A percentile compares a stretch with the other conserved stretches of the same genome.
Conservation (phyloP, 164 flowering plant genomes). For the Vitis cinerea region DNA sequence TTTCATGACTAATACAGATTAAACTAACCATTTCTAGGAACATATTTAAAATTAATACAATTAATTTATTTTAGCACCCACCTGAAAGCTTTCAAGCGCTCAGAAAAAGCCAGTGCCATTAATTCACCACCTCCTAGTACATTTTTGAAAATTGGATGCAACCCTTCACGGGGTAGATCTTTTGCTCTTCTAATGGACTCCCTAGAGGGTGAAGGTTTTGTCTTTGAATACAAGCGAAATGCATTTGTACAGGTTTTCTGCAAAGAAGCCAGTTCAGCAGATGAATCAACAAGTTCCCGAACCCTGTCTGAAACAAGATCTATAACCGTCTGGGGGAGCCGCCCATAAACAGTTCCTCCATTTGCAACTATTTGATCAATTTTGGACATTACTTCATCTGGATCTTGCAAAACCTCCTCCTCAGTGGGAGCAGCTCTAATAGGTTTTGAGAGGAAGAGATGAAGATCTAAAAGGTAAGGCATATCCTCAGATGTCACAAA, state of each 20-base stretch:
- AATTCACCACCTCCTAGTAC: slow-evolving; percentile 62
- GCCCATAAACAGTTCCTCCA: slow-evolving; percentile 91
- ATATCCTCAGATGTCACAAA: slow-evolving; percentile 85
- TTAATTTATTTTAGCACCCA: slow-evolving; percentile 15
- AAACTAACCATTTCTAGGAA: neutral
- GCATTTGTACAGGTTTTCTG: slow-evolving; percentile 71
- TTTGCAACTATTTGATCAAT: slow-evolving; percentile 68
- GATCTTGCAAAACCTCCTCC: slow-evolving; percentile 73
- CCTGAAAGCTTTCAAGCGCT: slow-evolving; percentile 85
- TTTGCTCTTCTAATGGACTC: slow-evolving; percentile 85
- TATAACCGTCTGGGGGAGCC: slow-evolving; percentile 75
- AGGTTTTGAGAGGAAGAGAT: slow-evolving; percentile 91
- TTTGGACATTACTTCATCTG: slow-evolving; percentile 56
- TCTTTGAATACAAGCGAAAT: slow-evolving; percentile 73
- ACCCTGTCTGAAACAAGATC: slow-evolving; percentile 87
- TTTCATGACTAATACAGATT: neutral
- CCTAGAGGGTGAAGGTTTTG: slow-evolving; percentile 77
- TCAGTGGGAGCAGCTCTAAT: slow-evolving; percentile 87
- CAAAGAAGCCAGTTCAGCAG: slow-evolving; percentile 60
- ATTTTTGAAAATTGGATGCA: slow-evolving; percentile 82
- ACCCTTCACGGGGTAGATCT: slow-evolving; percentile 69
- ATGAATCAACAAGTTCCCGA: slow-evolving; percentile 71
- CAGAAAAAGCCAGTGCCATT: slow-evolving; percentile 82
- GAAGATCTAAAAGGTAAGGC: slow-evolving; percentile 90
- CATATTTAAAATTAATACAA: neutral